Evolutionary conservation across 768 basidiomycete genomes (phyloP), one percentile per base, ranked within the genome.

Genomic region (Suillus occidentalis): DNA sequence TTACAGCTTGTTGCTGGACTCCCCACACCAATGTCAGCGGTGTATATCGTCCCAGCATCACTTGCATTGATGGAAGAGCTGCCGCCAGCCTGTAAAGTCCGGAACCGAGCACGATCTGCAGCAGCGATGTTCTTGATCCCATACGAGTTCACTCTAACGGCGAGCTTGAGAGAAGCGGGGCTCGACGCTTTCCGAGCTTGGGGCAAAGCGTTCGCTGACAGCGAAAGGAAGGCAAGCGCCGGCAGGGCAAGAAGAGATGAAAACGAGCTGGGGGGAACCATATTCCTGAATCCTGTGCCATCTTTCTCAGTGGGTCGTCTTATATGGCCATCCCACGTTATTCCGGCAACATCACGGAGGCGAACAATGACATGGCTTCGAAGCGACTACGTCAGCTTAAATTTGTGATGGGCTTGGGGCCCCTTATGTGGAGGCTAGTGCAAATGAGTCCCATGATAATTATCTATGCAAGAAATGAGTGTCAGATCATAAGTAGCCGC

Each of bases 21-120:
- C 25, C 68, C 68, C 4, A 69, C 68, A n/a, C 68, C 68, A 18
- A 69, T 37, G 14, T 37, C 37, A 22, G 68, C 68, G 14, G 60
- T 65, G 64, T 69, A 69, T 25, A 61, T 42, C 5, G 3, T 61
- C 3, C 69, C 66, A 13, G 60, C 68, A 6, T 53, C 50, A 56
- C 71, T 74, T 16, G 70, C 69, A 14, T 62, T 68, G 1, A 66
- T 13, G 34, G 50, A 36, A 34, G 63, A 62, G 47, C 25, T 52
- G 31, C 8, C 39, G 31, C 36, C 36, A 47, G 22, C 22, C 36
- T 64, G 56, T 31, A 60, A 31, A 9, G 6, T n/a, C 13, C 25
- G 57, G 16, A 39, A 18, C 18, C 64, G 64, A 56, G 63, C 63
- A 6, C 63, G 25, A 40, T 53, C 64, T 37, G 63, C 63, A 4